Percentiles rank a stretch among this genome's conserved stretches.
These are phyloP conservation scores for Botrytis porri DNA, from an alignment of 2,329 filamentous ascomycete species.

Conservation along the genomic window DNA sequence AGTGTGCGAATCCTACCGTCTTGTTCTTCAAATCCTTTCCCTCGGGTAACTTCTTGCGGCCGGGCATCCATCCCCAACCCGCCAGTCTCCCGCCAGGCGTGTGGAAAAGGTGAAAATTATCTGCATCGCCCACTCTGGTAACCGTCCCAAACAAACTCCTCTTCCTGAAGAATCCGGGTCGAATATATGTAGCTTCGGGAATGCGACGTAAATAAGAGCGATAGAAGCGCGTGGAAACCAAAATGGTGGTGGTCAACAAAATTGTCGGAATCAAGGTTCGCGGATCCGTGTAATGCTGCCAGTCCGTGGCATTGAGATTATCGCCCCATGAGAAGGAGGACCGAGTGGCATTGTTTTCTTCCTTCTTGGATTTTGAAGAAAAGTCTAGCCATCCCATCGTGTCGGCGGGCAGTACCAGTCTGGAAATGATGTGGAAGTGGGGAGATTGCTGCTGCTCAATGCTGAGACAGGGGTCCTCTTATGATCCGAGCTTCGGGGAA, in stretches of 20 bases:
- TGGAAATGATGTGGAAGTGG: constrained; percentile 2
- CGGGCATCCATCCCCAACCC: constrained; percentile 88
- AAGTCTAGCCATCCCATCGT: constrained; percentile 50
- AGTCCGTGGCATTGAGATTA: constrained; percentile 48
- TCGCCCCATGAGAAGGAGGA: constrained; percentile 43
- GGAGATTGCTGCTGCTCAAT: constrained; percentile 1
- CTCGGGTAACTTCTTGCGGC: constrained; percentile 62
- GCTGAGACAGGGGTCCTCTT: constrained; percentile 6
- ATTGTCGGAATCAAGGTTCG: constrained; percentile 53
- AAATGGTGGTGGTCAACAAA: constrained; percentile 53
- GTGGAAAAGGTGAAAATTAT: constrained; percentile 92
- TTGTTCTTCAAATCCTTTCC: constrained; percentile 68
- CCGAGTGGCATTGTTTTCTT: constrained; percentile 36
- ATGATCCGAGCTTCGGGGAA: constrained; percentile 13
- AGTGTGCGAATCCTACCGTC: constrained; percentile 57
- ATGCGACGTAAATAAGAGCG: constrained; percentile 80
- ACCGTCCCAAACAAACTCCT: constrained; percentile 80
- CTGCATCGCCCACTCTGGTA: constrained; percentile 92
- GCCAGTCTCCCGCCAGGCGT: constrained; percentile 84
- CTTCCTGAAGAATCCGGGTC: constrained; percentile 69
- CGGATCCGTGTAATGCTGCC: constrained; percentile 54
- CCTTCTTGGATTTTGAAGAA: constrained; percentile 38
- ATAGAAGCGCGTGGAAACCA: constrained; percentile 59
- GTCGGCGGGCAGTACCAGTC: constrained; percentile 22
- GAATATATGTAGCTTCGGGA: constrained; percentile 71